A percentile compares a stretch with the other conserved stretches of the same genome.
Conservation (phyloP, 2,329 filamentous ascomycete species). For the Cladosporium halotolerans region DNA sequence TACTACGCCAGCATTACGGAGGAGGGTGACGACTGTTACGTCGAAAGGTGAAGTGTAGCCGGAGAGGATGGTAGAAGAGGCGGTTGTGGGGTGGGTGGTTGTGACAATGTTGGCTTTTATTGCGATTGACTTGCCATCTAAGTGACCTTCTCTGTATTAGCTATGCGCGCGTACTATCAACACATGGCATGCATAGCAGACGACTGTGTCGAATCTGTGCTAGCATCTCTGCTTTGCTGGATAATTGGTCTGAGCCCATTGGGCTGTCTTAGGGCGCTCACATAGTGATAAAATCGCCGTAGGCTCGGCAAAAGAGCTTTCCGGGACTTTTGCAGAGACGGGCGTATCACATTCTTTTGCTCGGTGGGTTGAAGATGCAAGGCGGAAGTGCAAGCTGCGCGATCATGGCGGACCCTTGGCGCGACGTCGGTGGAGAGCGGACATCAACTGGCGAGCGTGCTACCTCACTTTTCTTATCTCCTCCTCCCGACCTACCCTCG, state of each 20-base stretch:
- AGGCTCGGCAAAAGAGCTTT: constrained; percentile 1
- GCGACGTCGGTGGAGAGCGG: neutral
- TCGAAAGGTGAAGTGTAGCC: constrained; percentile 70
- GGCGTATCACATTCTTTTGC: constrained; percentile 9
- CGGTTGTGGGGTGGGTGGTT: constrained; percentile 59
- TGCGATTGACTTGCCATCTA: constrained; percentile 35
- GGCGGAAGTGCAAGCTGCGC: neutral
- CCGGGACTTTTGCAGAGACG: constrained; percentile 1
- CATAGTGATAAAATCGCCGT: constrained; percentile 6
- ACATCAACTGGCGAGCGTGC: too few species aligned
- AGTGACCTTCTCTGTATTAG: neutral
- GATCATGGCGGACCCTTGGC: neutral
- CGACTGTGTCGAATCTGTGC: neutral
- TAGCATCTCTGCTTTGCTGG: neutral
- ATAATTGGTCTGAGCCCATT: constrained; percentile 1
- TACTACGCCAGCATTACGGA: constrained; percentile 57
- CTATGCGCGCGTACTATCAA: too few species aligned
- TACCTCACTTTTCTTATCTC: too few species aligned
- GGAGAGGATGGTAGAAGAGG: constrained; percentile 66
- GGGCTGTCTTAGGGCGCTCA: constrained; percentile 3
- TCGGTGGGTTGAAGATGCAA: neutral
- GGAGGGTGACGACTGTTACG: constrained; percentile 70
- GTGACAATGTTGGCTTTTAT: constrained; percentile 50
- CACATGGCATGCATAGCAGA: too few species aligned
- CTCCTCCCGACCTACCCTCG: too few species aligned